Conservation (phyloP, 352 stramenopile genomes). For the Pilasporangium apinafurcum region DNA sequence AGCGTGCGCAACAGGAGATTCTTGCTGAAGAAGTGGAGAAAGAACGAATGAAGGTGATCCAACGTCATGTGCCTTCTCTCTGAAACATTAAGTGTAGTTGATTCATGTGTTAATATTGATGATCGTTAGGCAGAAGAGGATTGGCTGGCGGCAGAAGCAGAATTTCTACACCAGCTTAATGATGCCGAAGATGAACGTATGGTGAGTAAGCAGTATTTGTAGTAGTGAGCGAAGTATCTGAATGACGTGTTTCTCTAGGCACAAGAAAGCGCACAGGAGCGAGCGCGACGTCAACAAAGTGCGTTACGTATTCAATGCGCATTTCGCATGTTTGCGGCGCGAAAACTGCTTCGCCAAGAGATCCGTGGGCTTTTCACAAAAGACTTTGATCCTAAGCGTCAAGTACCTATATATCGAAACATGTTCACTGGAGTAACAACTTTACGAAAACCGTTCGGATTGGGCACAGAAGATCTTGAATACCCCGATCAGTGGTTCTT, state of each 20-base stretch:
- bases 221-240: background rate
- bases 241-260: slow-evolving; percentile 15
- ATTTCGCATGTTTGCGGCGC: slow-evolving; percentile 48
- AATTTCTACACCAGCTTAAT: slow-evolving; percentile 44
- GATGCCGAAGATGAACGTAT: slow-evolving; percentile 32
- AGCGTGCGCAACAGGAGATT: slow-evolving; percentile 51
- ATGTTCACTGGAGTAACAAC: slow-evolving; percentile 24
- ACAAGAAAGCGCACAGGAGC: slow-evolving; percentile 27
- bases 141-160: slow-evolving; percentile 42
- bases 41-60: slow-evolving; percentile 25
- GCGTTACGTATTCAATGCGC: slow-evolving; percentile 43
- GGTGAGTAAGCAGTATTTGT: slow-evolving; percentile 15
- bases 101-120: background rate
- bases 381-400: slow-evolving; percentile 35
- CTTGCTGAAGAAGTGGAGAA: slow-evolving; percentile 36
- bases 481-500: slow-evolving; percentile 56
- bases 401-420: slow-evolving; percentile 48
- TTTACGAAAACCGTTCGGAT: slow-evolving; percentile 37
- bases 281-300: slow-evolving; percentile 27
- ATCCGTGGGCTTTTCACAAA: slow-evolving; percentile 48
- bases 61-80: too few relatives aligned
- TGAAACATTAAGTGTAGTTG: background rate
- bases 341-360: slow-evolving; percentile 37
- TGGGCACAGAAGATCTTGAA: slow-evolving; percentile 50
- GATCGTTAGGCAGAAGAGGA: slow-evolving; percentile 25